phyloP scores from a whole-genome alignment of 306 rosid species.

The Prunus campanulata region DNA sequence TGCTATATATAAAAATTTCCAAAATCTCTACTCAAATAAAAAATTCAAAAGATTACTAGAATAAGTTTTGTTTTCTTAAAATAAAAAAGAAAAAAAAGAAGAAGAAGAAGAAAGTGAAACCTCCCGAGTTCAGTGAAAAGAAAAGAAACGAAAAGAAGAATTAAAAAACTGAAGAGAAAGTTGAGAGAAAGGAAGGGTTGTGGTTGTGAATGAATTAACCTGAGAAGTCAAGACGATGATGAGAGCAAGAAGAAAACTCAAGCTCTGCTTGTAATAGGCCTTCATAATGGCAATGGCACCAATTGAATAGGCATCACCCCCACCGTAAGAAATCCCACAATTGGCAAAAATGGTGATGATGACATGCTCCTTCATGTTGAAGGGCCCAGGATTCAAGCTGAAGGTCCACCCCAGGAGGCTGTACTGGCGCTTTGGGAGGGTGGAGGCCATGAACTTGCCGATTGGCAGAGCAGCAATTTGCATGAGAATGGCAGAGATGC shows the following conservation, averaged over 20 bases:
- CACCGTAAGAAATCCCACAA: slow-evolving; percentile 82
- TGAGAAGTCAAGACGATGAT: slow-evolving; percentile 82
- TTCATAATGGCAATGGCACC: slow-evolving; percentile 98
- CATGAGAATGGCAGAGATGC: slow-evolving; percentile 93
- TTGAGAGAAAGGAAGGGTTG: neutral
- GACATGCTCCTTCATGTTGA: slow-evolving; percentile 94
- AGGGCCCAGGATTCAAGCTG: slow-evolving; percentile 79
- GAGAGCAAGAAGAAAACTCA: slow-evolving; percentile 65
- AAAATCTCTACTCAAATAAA: neutral
- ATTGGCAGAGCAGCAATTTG: slow-evolving; percentile 81
- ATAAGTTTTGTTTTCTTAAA: neutral
- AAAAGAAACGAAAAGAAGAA: neutral
- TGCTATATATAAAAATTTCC: neutral
- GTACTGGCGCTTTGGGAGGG: slow-evolving; percentile 56
- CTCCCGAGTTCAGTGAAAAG: neutral
- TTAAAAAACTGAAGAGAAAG: too few relatives aligned
- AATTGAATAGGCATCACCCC: slow-evolving; percentile 95
- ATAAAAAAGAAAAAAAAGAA: neutral
- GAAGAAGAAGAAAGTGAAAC: neutral
- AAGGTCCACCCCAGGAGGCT: slow-evolving; percentile 42
- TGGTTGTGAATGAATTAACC: slow-evolving; percentile 30
- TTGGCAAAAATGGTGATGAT: slow-evolving; percentile 91
- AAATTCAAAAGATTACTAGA: neutral
- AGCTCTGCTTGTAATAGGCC: slow-evolving; percentile 71
- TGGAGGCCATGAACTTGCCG: slow-evolving; percentile 81